phyloP scores from a whole-genome alignment of 2,329 filamentous ascomycete genomes.

The Xylariaceae sp. region DNA sequence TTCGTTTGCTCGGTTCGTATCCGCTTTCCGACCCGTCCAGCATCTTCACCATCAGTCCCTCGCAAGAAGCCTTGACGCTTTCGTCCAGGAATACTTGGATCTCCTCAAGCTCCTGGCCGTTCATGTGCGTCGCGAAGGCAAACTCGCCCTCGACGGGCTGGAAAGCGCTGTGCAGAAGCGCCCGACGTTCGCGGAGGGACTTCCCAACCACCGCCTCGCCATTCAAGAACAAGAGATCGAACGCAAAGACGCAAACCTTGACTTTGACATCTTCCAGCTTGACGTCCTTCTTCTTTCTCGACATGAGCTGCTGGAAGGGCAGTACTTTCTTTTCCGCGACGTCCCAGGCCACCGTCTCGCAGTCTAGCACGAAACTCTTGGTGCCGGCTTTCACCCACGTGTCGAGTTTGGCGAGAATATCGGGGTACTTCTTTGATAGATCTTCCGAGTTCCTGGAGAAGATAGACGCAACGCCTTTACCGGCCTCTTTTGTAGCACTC shows the following conservation, averaged over 20 bases:
- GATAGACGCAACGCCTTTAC: constrained; percentile 78
- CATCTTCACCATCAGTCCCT: constrained; percentile 99
- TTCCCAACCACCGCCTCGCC: constrained; percentile 86
- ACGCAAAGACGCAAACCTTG: constrained; percentile 95
- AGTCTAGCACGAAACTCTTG: constrained; percentile 95
- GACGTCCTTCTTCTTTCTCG: constrained; percentile 93
- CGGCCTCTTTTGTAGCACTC: constrained; percentile 60
- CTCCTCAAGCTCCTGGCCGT: constrained; percentile 85
- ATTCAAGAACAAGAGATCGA: constrained; percentile 90
- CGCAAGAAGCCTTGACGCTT: constrained; percentile 90
- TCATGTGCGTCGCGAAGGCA: constrained; percentile 77
- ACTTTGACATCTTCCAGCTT: constrained; percentile 93
- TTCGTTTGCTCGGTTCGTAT: constrained; percentile 94
- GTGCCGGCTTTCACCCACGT: constrained; percentile 88
- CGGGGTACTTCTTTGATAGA: constrained; percentile 93
- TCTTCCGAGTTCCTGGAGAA: constrained; percentile 98
- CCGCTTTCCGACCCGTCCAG: constrained; percentile 86
- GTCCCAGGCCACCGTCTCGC: constrained; percentile 97
- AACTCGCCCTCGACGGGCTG: constrained; percentile 82
- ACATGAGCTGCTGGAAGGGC: constrained; percentile 98
- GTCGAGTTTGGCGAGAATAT: constrained; percentile 82
- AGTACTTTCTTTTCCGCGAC: constrained; percentile 90
- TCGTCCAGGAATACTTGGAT: constrained; percentile 92
- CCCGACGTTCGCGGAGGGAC: constrained; percentile 75
- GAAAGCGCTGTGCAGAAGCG: constrained; percentile 71